phyloP scores from a whole-genome alignment of 495 filamentous ascomycete genomes.

The Podospora sp. region DNA sequence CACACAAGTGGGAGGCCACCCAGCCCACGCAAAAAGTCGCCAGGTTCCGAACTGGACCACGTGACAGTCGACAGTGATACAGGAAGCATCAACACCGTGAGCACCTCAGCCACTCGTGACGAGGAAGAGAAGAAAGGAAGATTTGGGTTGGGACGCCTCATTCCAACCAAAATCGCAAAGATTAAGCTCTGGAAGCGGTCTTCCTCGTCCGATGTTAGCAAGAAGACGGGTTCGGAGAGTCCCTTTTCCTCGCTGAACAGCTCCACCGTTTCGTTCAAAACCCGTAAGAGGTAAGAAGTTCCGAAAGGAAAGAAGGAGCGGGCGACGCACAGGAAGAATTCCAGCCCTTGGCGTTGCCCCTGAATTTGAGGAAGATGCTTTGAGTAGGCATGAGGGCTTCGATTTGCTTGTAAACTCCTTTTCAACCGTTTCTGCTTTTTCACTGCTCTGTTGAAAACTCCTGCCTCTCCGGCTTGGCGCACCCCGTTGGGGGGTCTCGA shows the following conservation, averaged over 20 bases:
- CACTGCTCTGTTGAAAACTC: neutral
- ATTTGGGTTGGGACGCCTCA: neutral
- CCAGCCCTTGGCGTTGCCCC: too few species aligned
- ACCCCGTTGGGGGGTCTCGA: neutral
- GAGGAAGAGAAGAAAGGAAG: neutral
- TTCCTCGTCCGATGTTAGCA: neutral
- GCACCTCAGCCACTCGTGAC: neutral
- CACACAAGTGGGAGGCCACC: too few species aligned
- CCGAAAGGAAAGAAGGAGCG: too few species aligned
- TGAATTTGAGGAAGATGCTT: too few species aligned
- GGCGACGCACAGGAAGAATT: too few species aligned
- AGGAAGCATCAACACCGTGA: too few species aligned
- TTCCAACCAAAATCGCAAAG: neutral
- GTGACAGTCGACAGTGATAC: too few species aligned
- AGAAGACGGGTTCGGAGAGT: neutral
- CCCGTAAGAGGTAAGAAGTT: too few species aligned
- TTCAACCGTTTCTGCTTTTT: neutral
- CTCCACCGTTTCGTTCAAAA: neutral
- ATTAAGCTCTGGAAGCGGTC: neutral
- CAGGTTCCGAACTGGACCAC: too few species aligned
- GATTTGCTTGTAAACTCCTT: too few species aligned
- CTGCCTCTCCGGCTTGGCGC: neutral
- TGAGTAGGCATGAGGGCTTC: too few species aligned
- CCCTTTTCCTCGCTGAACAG: neutral
- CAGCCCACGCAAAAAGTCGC: too few species aligned